These are phyloP conservation scores for Neofusicoccum ribis DNA, from an alignment of 2,329 filamentous ascomycete genomes.

Conservation along the genomic window DNA sequence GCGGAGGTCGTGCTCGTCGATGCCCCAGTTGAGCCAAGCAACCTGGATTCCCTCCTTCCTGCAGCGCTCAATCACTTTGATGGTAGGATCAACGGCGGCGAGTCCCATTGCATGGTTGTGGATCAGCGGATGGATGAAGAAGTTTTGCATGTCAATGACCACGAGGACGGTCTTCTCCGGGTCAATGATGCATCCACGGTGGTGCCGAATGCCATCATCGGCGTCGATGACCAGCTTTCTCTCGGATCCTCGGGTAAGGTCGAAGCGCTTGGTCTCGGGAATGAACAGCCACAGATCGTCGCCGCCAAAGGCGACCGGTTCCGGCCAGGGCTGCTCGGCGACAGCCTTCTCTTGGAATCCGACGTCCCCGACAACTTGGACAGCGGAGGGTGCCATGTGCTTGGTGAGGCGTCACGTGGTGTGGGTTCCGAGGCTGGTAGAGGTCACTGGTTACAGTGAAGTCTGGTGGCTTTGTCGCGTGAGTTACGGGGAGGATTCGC, in stretches of 20 bases:
- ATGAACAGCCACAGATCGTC: slow-evolving; percentile 46
- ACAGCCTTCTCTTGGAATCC: slow-evolving; percentile 23
- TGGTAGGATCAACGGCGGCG: slow-evolving; percentile 37
- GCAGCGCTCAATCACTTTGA: slow-evolving; percentile 43
- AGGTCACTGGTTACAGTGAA: neutral
- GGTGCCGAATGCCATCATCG: slow-evolving; percentile 42
- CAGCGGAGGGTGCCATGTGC: slow-evolving; percentile 31
- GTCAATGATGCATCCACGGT: slow-evolving; percentile 44
- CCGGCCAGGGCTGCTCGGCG: slow-evolving; percentile 34
- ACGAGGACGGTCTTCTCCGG: slow-evolving; percentile 40
- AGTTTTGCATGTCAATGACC: slow-evolving; percentile 48
- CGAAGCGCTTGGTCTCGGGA: slow-evolving; percentile 43
- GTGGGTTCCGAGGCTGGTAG: neutral
- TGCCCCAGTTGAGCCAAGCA: slow-evolving; percentile 46
- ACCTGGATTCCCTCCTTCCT: slow-evolving; percentile 44
- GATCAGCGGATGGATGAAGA: slow-evolving; percentile 39
- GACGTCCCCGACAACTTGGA: slow-evolving; percentile 30
- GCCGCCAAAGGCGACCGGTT: slow-evolving; percentile 43
- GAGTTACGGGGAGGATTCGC: neutral
- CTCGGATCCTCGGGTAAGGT: slow-evolving; percentile 40
- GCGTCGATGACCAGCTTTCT: slow-evolving; percentile 41
- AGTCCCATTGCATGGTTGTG: slow-evolving; percentile 28
- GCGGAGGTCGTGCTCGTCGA: slow-evolving; percentile 39
- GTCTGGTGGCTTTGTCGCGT: neutral
- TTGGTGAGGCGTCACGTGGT: neutral